Percentiles rank a stretch among this genome's conserved stretches.
These are phyloP conservation scores for Dictyostelium discoideum DNA, from an alignment of 78 protist species.

Conservation along the genomic window dicty_2.7 NC_007091.3:3892001-3892500, in stretches of 20 bases:
- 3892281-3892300: not conserved
- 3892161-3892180: not conserved
- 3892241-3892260: not conserved
- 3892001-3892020: not conserved
- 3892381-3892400: not conserved
- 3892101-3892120: not conserved
- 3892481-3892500: not conserved
- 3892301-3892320: not conserved
- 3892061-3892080: not conserved
- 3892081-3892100: not conserved
- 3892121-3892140: not conserved
- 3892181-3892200: not conserved
- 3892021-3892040: conserved; percentile 1
- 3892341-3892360: not conserved
- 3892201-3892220: not conserved
- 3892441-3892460: not conserved
- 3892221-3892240: not conserved
- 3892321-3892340: conserved; percentile 4
- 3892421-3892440: not conserved
- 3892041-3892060: not conserved
- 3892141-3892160: not conserved
- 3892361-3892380: not conserved
- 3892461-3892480: conserved; percentile 5
- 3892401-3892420: not conserved
- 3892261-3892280: not conserved